A percentile compares a stretch with the other conserved stretches of the same genome.
Evolutionary conservation across 2,329 filamentous ascomycete genomes (phyloP).

Genomic region (Claviceps purpurea): DNA sequence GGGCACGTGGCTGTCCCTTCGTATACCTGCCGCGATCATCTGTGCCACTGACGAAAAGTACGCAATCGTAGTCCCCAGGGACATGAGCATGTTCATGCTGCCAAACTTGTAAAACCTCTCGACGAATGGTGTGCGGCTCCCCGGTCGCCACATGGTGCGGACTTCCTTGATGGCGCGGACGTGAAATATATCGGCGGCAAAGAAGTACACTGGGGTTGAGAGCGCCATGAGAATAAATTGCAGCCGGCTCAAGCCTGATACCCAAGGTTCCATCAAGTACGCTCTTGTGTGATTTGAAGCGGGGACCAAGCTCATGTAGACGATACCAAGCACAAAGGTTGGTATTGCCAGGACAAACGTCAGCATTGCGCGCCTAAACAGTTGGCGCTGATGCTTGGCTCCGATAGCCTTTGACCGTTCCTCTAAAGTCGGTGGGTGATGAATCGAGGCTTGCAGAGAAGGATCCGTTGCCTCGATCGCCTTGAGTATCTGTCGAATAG

Average conservation of each 20-base stretch:
- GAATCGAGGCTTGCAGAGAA: slow-evolving; percentile 53
- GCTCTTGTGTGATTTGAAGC: slow-evolving; percentile 39
- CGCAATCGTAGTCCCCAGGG: slow-evolving; percentile 74
- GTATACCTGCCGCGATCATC: slow-evolving; percentile 50
- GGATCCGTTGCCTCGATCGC: slow-evolving; percentile 54
- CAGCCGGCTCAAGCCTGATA: slow-evolving; percentile 57
- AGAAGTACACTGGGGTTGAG: slow-evolving; percentile 77
- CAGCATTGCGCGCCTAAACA: slow-evolving; percentile 58
- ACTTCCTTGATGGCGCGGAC: slow-evolving; percentile 66
- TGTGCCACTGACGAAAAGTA: slow-evolving; percentile 74
- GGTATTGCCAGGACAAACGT: slow-evolving; percentile 61
- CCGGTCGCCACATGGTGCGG: slow-evolving; percentile 59
- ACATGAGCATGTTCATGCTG: slow-evolving; percentile 93
- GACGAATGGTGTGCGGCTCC: slow-evolving; percentile 58
- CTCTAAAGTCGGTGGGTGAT: slow-evolving; percentile 72
- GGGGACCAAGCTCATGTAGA: slow-evolving; percentile 76
- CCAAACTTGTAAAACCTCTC: slow-evolving; percentile 83
- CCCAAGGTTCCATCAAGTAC: slow-evolving; percentile 59
- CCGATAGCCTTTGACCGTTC: slow-evolving; percentile 66
- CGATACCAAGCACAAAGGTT: slow-evolving; percentile 74
- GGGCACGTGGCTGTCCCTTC: slow-evolving; percentile 22
- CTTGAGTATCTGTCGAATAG: slow-evolving; percentile 59
- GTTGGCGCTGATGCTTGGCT: slow-evolving; percentile 51
- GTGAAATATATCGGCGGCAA: slow-evolving; percentile 78
- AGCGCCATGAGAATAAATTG: slow-evolving; percentile 72